Percentiles rank a stretch among this genome's conserved stretches.
Conservation (phyloP, 176 grass and related monocot species). For the Lolium perenne region DNA sequence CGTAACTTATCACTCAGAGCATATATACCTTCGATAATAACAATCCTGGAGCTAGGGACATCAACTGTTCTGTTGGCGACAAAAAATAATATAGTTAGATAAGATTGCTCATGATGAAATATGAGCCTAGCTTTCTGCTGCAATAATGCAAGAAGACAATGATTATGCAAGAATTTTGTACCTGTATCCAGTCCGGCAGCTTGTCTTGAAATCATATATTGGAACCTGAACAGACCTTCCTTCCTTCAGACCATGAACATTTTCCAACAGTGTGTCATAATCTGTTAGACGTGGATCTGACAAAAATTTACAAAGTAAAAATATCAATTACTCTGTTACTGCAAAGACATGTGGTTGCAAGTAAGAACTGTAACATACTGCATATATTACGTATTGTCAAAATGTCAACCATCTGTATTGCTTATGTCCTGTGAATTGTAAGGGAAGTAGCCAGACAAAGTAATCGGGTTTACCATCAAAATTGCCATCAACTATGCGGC, state of each 20-base stretch:
- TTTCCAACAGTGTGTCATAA: conserved; percentile 93
- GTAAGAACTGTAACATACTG: conserved; percentile 19
- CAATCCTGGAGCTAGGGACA: conserved; percentile 76
- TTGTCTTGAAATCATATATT: conserved; percentile 96
- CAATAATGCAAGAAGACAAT: conserved; percentile 28
- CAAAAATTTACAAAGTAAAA: conserved; percentile 39
- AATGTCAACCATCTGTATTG: too few species aligned
- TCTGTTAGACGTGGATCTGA: conserved; percentile 95
- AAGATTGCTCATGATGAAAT: conserved; percentile 7
- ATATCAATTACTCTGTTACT: conserved; percentile 16
- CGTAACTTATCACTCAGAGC: conserved; percentile 91
- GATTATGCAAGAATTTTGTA: conserved; percentile 24
- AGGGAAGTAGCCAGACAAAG: conserved; percentile 11
- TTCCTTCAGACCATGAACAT: conserved; percentile 86
- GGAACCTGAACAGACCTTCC: conserved; percentile 88
- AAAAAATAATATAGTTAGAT: conserved; percentile 42
- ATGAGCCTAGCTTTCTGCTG: conserved; percentile 25
- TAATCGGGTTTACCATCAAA: conserved; percentile 76
- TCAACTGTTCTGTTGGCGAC: conserved; percentile 78
- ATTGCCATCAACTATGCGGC: conserved; percentile 91
- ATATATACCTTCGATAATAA: conserved; percentile 98
- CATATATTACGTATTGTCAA: neutral
- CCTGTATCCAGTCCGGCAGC: conserved; percentile 93
- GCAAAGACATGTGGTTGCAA: conserved; percentile 30
- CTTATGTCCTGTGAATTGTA: neutral